Percentiles rank a stretch among this genome's conserved stretches.
phyloP scores from a whole-genome alignment of 768 basidiomycete genomes.

The Kwoniella dendrophila region DNA sequence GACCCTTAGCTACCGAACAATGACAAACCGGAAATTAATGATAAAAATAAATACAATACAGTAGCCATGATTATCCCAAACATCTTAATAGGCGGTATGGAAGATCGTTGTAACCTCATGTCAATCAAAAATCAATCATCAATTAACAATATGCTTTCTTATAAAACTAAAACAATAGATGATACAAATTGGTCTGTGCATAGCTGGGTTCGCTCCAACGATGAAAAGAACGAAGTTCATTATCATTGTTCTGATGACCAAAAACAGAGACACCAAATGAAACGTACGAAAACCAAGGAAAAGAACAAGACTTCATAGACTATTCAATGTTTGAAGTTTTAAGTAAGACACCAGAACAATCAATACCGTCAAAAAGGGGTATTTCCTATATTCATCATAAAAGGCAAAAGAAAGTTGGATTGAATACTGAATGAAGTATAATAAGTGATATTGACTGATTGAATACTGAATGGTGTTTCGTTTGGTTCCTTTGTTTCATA shows the following conservation, averaged over 20 bases:
- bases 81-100: background rate
- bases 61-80: too few relatives aligned
- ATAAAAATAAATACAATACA: too few relatives aligned
- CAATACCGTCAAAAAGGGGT: background rate
- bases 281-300: too few relatives aligned
- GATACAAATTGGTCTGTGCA: slow-evolving; percentile 1
- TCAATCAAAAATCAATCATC: slow-evolving; percentile 2
- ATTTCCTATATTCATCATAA: background rate
- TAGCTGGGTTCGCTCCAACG: slow-evolving; percentile 1
- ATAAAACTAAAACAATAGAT: background rate
- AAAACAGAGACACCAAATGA: too few relatives aligned
- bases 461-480: slow-evolving; percentile 4
- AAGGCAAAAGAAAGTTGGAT: slow-evolving; percentile 1
- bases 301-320: too few relatives aligned
- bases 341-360: background rate
- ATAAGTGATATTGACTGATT: too few relatives aligned
- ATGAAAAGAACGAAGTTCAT: too few relatives aligned
- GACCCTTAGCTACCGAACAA: too few relatives aligned
- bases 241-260: background rate
- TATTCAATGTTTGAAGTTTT: background rate
- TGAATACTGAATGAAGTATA: slow-evolving; percentile 13
- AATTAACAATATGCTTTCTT: background rate
- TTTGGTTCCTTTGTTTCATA: background rate
- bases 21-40: too few relatives aligned
- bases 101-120: background rate